Evolutionary conservation across 2,329 filamentous ascomycete species (phyloP), one percentile per base, ranked within the genome.

Genomic region (Paraphaeosphaeria minitans): DNA sequence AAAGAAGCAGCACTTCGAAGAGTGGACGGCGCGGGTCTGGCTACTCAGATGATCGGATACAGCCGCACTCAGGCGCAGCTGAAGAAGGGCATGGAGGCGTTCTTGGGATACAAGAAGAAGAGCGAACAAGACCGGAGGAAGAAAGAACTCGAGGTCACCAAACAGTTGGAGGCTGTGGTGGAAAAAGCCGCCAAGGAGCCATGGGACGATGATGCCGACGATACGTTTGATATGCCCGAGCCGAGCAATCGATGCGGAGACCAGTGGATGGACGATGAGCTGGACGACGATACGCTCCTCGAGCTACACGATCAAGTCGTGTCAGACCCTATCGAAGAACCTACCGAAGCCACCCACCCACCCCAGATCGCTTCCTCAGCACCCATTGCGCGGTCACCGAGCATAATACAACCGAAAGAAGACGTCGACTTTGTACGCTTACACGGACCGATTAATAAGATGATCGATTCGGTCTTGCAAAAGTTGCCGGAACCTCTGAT

Each of bases 21-120:
- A 31, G 66, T 69, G 41, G 56, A 68, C 21, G 76, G 76, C 1
- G 60, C 77, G 2, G 72, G 77, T 3, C 49, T 76, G 21, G 77
- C 77, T 8, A 78, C 76, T 6, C 77, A 79, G 57, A 47, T 77
- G 29, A 67, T 72, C 51, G 76, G 77, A n/a, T 79, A 71, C 49
- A 76, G 67, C 49, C 73, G 72, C 33, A 76, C 72, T 0, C 77
- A 79, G 61, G 71, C 69, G 41, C 62, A 67, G 55, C 53, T 77
- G 60, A 78, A 78, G 62, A 70, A 56, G 29, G 74, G 71, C 21
- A 78, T 79, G 76, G 74, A 77, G 56, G 64, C 70, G 0, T 76
- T 76, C 46, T 22, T 76, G 35, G 72, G 74, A 0, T 53, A 72
- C 13, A 66, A 57, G 29, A 72, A 70, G 57, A 64, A 62, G 43